Conservation (phyloP, 2,329 filamentous ascomycete species). For the Macroventuria anomochaeta region DNA sequence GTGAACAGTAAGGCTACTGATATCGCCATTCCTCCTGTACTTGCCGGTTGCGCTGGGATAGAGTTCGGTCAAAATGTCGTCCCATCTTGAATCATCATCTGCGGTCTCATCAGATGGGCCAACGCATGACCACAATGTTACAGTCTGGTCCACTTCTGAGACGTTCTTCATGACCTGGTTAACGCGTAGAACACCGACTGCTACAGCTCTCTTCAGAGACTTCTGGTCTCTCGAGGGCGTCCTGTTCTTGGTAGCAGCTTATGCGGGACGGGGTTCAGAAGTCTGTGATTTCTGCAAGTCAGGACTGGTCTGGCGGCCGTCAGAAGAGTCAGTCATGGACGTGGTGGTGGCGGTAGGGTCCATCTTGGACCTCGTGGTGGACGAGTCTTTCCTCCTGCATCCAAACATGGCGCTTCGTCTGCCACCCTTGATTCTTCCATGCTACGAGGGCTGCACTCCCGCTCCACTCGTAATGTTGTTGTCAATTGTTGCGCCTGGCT, state of each 20-base stretch:
- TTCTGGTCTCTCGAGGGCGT: conserved; percentile 53
- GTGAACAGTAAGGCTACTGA: conserved; percentile 80
- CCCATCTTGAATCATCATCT: conserved; percentile 70
- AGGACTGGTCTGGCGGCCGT: conserved; percentile 30
- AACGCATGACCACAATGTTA: conserved; percentile 77
- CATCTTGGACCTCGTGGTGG: conserved; percentile 16
- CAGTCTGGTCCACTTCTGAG: conserved; percentile 75
- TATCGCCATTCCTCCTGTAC: conserved; percentile 74
- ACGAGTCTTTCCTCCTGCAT: conserved; percentile 59
- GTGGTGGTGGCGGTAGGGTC: conserved; percentile 1
- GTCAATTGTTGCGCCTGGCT: conserved; percentile 36
- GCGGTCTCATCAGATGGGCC: conserved; percentile 36
- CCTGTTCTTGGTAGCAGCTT: conserved; percentile 37
- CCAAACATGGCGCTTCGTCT: conserved; percentile 70
- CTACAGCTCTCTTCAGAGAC: conserved; percentile 72
- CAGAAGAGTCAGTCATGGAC: conserved; percentile 22
- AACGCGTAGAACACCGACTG: conserved; percentile 78
- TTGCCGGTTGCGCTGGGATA: conserved; percentile 74
- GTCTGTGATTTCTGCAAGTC: conserved; percentile 33
- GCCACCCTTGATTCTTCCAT: conserved; percentile 50
- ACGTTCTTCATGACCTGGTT: conserved; percentile 75
- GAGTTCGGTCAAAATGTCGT: conserved; percentile 69
- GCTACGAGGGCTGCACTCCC: conserved; percentile 38
- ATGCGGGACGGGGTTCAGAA: conserved; percentile 36
- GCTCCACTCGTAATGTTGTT: conserved; percentile 30